Evolutionary conservation across 441 rosid genomes (phyloP).

Genomic region (Omphalea diandra): DNA sequence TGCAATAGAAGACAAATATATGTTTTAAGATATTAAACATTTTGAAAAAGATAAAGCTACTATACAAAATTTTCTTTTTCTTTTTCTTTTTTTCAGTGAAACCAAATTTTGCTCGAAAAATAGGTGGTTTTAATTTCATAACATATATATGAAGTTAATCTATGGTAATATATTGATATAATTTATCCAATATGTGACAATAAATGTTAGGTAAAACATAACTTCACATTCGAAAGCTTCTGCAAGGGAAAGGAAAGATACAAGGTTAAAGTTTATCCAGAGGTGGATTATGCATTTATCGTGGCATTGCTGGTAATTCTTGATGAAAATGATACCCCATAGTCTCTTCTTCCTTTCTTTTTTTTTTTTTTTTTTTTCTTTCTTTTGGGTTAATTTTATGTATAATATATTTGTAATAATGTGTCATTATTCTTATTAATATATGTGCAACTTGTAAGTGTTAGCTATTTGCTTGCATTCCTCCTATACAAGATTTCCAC

Average conservation of each 20-base stretch:
- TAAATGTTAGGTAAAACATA: constrained; percentile 58
- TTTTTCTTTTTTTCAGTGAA: too few species aligned
- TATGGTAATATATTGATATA: too few species aligned
- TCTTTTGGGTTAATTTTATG: not conserved
- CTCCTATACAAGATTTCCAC: too few species aligned
- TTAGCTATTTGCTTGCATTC: not conserved
- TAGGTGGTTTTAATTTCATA: too few species aligned
- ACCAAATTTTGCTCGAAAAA: too few species aligned
- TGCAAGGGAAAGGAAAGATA: constrained; percentile 66
- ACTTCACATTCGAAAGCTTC: constrained; percentile 58
- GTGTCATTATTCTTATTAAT: not conserved
- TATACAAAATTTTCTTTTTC: too few species aligned
- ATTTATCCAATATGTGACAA: too few species aligned
- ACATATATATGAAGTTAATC: too few species aligned
- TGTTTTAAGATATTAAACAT: too few species aligned
- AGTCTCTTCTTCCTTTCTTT: not conserved
- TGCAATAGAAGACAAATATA: too few species aligned
- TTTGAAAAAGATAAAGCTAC: too few species aligned
- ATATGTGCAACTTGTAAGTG: not conserved
- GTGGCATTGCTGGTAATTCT: constrained; percentile 56
- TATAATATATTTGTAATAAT: not conserved
- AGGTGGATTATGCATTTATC: constrained; percentile 74
- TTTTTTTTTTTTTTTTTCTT: too few species aligned
- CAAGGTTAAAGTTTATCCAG: constrained; percentile 56
- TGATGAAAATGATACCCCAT: constrained; percentile 45